Evolutionary conservation across 495 filamentous ascomycete species (phyloP).

Genomic region (Aspergillus asperescens): DNA sequence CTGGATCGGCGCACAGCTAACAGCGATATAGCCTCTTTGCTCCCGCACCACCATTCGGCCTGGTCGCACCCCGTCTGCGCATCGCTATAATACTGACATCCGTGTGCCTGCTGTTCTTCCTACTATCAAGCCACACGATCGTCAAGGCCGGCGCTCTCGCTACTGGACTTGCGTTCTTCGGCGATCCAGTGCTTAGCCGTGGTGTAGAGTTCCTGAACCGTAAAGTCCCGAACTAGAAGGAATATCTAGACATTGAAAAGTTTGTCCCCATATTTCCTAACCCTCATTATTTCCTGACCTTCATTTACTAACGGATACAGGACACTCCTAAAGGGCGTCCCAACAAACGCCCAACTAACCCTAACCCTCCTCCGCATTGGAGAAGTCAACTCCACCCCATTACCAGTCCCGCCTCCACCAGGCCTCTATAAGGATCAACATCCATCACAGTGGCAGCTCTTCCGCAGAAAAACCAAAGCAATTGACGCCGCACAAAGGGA

Average conservation of each 20-base stretch:
- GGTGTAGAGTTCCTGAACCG: constrained; percentile 59
- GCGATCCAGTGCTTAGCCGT: constrained; percentile 64
- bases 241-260: constrained; percentile 65
- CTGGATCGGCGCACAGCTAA: background rate
- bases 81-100: constrained; percentile 57
- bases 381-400: constrained; percentile 60
- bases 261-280: constrained; percentile 22
- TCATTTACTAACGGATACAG: constrained; percentile 36
- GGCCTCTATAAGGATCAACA: background rate
- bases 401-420: background rate
- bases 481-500: background rate
- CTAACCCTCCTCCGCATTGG: constrained; percentile 79
- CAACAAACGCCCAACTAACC: constrained; percentile 81
- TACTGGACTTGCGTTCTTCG: constrained; percentile 70
- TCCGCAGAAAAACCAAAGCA: background rate
- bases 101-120: constrained; percentile 51
- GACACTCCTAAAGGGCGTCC: constrained; percentile 69
- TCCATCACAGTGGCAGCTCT: background rate
- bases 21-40: constrained; percentile 55
- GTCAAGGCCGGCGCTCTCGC: constrained; percentile 59
- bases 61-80: constrained; percentile 54
- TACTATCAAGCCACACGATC: constrained; percentile 65
- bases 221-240: constrained; percentile 69
- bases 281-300: background rate
- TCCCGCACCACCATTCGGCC: constrained; percentile 68